Evolutionary conservation across 192 early-diverging fungal species (phyloP), one percentile per base, ranked within the genome.

Genomic region (Backusella westeae): DNA sequence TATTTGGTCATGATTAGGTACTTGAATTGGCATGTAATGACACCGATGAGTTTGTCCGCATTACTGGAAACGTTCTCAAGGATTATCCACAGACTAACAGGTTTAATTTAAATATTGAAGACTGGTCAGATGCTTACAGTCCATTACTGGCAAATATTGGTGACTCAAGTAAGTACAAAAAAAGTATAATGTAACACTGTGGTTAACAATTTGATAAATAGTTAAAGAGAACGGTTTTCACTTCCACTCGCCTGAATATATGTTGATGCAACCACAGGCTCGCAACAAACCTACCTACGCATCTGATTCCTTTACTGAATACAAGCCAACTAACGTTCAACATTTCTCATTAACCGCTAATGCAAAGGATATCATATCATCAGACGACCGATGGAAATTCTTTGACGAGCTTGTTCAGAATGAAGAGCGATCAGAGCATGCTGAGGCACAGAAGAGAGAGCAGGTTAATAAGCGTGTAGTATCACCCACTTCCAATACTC

Each of bases 231-330:
- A 68, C n/a, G 77, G 77, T 0, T 74, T 78, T 35, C 32, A 71
- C n/a, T 78, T 78, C 6, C 77, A 78, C 63, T 63, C 77, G n/a
- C 23, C 34, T 19, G 77, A 78, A 69, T 29, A 59, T 23, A 73
- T 36, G 72, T n/a, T 78, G 21, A n/a, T 74, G 12, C 63, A 73
- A 19, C 34, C 44, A 34, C 26, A 29, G 6, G 71, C 77, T 21
- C 71, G 49, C 15, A 38, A n/a, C 14, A 39, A 6, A 5, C 38
- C 29, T 17, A 32, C 77, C 9, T 73, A 53, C 52, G 72, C 44
- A 17, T 15, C 59, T 34, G 19, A 17, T 17, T 59, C 10, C 12
- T 78, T 53, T 29, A n/a, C 26, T 0, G 9, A 41, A 12, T 46
- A 67, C 10, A 66, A 68, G 7, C 71, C 77, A n/a, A 73, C 77